A percentile compares a stretch with the other conserved stretches of the same genome.
These are phyloP conservation scores for Arachis monticola DNA, from an alignment of 331 rosid species.

Conservation along the genomic window DNA sequence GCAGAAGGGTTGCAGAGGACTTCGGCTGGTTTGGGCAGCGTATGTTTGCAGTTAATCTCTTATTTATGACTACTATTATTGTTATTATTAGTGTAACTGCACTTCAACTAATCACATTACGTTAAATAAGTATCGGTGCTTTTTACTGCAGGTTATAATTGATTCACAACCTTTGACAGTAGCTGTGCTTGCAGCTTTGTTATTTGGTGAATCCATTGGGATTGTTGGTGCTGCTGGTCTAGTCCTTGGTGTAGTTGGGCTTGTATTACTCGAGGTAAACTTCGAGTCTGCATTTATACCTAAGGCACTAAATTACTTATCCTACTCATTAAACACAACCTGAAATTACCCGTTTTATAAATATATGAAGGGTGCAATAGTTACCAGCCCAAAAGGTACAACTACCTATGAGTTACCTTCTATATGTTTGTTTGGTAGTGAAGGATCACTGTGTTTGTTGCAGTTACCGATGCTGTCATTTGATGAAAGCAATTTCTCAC, in stretches of 20 bases:
- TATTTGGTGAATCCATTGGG: slow-evolving; percentile 90
- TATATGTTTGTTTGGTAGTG: not conserved
- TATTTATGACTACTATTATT: not conserved
- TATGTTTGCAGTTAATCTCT: slow-evolving; percentile 49
- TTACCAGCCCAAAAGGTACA: slow-evolving; percentile 13
- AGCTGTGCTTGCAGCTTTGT: slow-evolving; percentile 85
- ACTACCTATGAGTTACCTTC: slow-evolving; percentile 13
- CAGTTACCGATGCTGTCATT: slow-evolving; percentile 76
- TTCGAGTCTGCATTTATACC: slow-evolving; percentile 1
- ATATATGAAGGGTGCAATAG: slow-evolving; percentile 14
- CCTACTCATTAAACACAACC: not conserved
- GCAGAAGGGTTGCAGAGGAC: slow-evolving; percentile 85
- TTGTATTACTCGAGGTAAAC: slow-evolving; percentile 82
- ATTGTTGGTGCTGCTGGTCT: slow-evolving; percentile 87
- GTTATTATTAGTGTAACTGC: not conserved
- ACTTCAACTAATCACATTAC: too few relatives aligned
- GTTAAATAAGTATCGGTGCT: slow-evolving; percentile 6
- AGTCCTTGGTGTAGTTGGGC: slow-evolving; percentile 87
- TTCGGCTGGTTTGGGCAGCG: slow-evolving; percentile 97
- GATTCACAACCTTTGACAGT: slow-evolving; percentile 98
- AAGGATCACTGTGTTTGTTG: slow-evolving; percentile 19
- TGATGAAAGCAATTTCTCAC: slow-evolving; percentile 65
- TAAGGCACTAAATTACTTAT: not conserved
- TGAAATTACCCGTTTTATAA: not conserved
- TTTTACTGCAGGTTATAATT: slow-evolving; percentile 77